These are phyloP conservation scores for Penicillium soppii DNA, from an alignment of 495 filamentous ascomycete genomes.

Conservation along the genomic window DNA sequence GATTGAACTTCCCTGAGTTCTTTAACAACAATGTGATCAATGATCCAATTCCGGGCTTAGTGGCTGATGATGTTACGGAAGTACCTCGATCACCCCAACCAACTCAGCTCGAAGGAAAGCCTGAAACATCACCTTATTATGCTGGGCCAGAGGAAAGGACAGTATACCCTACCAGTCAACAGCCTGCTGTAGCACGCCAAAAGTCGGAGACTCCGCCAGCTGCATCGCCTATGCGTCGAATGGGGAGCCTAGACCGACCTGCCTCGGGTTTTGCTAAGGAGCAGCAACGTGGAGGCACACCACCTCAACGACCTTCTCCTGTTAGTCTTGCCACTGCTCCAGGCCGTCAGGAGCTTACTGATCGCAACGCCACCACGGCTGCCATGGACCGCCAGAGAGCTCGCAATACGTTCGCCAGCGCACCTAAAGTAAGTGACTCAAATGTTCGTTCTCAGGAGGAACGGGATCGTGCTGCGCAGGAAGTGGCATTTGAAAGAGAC, in stretches of 20 bases:
- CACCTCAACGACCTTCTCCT: conserved; percentile 40
- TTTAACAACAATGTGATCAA: conserved; percentile 73
- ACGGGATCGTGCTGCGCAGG: conserved; percentile 76
- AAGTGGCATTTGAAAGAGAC: conserved; percentile 85
- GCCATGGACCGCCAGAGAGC: conserved; percentile 52
- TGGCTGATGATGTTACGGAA: conserved; percentile 60
- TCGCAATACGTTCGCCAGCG: conserved; percentile 47
- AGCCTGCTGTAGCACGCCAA: conserved; percentile 23
- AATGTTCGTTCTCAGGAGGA: conserved; percentile 51
- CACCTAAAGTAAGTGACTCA: conserved; percentile 46
- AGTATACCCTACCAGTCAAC: conserved; percentile 25
- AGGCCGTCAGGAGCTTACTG: conserved; percentile 52
- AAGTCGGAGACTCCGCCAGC: conserved; percentile 40
- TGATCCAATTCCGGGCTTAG: conserved; percentile 77
- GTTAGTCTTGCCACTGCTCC: conserved; percentile 60
- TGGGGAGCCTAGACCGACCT: conserved; percentile 39
- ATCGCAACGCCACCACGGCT: conserved; percentile 29
- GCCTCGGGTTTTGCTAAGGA: conserved; percentile 29
- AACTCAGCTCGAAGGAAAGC: conserved; percentile 4
- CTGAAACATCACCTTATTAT: conserved; percentile 24
- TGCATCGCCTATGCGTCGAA: conserved; percentile 36
- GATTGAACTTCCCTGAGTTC: conserved; percentile 79
- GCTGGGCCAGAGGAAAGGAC: conserved; percentile 25
- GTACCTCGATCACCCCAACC: conserved; percentile 23
- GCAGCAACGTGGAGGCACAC: conserved; percentile 19